Conservation (phyloP, 768 basidiomycete genomes). For the Termitomyces sp. region DNA sequence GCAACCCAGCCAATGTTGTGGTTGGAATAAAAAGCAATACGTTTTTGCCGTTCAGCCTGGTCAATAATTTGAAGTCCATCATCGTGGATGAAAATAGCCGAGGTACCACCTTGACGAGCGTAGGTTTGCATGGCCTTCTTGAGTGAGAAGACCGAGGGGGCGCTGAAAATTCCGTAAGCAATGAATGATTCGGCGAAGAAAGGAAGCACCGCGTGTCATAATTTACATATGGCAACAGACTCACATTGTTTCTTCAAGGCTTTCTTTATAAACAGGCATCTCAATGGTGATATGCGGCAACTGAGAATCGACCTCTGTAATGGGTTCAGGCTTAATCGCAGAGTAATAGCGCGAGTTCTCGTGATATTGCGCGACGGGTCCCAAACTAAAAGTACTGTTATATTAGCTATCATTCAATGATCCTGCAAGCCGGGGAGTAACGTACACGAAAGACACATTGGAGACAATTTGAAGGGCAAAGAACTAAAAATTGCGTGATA, state of each 20-base stretch:
- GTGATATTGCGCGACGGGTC: constrained; percentile 81
- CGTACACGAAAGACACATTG: constrained; percentile 63
- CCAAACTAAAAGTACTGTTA: constrained; percentile 39
- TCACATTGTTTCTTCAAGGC: constrained; percentile 76
- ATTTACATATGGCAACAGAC: constrained; percentile 18
- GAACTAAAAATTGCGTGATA: constrained; percentile 43
- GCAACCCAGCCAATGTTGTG: constrained; percentile 83
- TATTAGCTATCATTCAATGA: neutral
- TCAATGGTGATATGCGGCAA: constrained; percentile 77
- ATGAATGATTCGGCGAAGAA: constrained; percentile 8
- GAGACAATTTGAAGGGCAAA: constrained; percentile 65
- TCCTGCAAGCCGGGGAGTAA: neutral
- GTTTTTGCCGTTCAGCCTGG: constrained; percentile 56
- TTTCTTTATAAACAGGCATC: constrained; percentile 88
- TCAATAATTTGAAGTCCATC: constrained; percentile 72
- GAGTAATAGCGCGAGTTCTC: constrained; percentile 85
- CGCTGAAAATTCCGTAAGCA: constrained; percentile 29
- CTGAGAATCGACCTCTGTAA: constrained; percentile 54
- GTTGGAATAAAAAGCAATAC: constrained; percentile 70
- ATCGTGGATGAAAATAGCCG: constrained; percentile 75
- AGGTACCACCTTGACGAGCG: constrained; percentile 83
- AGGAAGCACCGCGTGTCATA: neutral
- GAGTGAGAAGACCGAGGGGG: constrained; percentile 69
- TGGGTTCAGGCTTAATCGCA: constrained; percentile 54
- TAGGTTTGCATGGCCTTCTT: constrained; percentile 91